A percentile compares a stretch with the other conserved stretches of the same genome.
phyloP scores from a whole-genome alignment of 1,284 basidiomycete genomes.

The Trametes hirsuta region DNA sequence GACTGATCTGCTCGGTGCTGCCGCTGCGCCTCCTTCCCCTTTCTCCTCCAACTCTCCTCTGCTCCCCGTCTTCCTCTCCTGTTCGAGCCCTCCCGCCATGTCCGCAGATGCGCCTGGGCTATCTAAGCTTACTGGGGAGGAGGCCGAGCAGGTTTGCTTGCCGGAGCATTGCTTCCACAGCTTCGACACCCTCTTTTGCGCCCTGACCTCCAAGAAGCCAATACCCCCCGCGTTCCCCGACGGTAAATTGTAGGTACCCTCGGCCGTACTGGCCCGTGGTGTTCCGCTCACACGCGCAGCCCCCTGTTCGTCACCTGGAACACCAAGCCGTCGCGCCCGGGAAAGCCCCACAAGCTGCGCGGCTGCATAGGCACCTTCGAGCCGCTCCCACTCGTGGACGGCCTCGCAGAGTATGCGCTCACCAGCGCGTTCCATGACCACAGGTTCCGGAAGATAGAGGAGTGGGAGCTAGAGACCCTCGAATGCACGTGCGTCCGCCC shows the following conservation, averaged over 20 bases:
- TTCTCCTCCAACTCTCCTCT: neutral
- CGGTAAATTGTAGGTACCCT: constrained; percentile 67
- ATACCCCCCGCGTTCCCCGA: constrained; percentile 64
- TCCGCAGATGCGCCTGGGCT: constrained; percentile 51
- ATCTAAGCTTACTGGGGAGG: constrained; percentile 34
- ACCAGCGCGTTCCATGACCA: constrained; percentile 80
- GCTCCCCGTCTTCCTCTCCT: constrained; percentile 18
- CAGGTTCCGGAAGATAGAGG: constrained; percentile 73
- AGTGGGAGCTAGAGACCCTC: constrained; percentile 76
- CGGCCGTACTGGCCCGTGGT: neutral
- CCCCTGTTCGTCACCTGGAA: constrained; percentile 99
- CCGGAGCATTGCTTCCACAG: constrained; percentile 79
- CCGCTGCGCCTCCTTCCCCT: neutral
- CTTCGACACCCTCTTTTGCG: constrained; percentile 79
- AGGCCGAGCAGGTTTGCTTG: constrained; percentile 53
- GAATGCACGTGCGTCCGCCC: constrained; percentile 77
- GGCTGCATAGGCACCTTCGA: constrained; percentile 98
- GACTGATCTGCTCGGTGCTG: neutral
- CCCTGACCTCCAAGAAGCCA: constrained; percentile 57
- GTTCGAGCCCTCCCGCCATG: constrained; percentile 40
- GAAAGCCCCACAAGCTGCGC: constrained; percentile 68
- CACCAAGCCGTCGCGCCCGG: constrained; percentile 60
- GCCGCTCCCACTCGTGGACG: constrained; percentile 73
- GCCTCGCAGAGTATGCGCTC: constrained; percentile 88
- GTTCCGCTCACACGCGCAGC: constrained; percentile 45